These are phyloP conservation scores for Aechmea fasciata DNA, from an alignment of 176 grass and related monocot species.

Conservation along the genomic window DNA sequence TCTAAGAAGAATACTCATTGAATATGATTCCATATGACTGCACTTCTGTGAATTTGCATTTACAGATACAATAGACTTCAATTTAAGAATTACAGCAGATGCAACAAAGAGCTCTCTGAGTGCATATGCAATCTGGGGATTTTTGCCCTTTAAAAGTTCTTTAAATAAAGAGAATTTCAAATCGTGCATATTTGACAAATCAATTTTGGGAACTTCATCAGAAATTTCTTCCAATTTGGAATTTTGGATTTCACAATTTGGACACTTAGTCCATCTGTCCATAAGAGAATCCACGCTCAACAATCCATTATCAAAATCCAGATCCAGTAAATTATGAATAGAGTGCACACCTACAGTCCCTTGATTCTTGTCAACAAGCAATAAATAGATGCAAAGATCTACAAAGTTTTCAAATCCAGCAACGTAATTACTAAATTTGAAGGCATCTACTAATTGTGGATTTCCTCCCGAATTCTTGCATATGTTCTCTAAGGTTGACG, in stretches of 20 bases:
- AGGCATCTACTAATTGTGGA: constrained; percentile 26
- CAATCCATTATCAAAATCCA: constrained; percentile 40
- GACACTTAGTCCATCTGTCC: constrained; percentile 32
- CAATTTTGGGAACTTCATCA: constrained; percentile 23
- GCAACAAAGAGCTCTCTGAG: constrained; percentile 61
- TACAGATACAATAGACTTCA: constrained; percentile 36
- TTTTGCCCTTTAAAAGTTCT: constrained; percentile 53
- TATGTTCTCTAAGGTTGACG: constrained; percentile 44
- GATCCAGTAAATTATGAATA: constrained; percentile 24
- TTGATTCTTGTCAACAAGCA: constrained; percentile 48
- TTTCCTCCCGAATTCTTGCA: constrained; percentile 21
- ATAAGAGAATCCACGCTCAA: constrained; percentile 45
- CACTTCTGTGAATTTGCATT: constrained; percentile 24
- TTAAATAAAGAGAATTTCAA: constrained; percentile 41
- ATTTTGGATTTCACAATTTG: constrained; percentile 3
- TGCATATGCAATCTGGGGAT: constrained; percentile 35
- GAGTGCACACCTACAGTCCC: constrained; percentile 19
- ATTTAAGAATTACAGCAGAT: constrained; percentile 70
- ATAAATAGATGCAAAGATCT: constrained; percentile 53
- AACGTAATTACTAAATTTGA: constrained; percentile 52
- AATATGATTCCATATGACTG: constrained; percentile 25
- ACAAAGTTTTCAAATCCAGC: constrained; percentile 61
- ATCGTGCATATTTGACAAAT: constrained; percentile 33
- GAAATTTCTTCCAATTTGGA: constrained; percentile 9
- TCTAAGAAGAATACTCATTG: constrained; percentile 35